Conservation (phyloP, 208 protist genomes). For the Endotrypanum monterogeii region DNA sequence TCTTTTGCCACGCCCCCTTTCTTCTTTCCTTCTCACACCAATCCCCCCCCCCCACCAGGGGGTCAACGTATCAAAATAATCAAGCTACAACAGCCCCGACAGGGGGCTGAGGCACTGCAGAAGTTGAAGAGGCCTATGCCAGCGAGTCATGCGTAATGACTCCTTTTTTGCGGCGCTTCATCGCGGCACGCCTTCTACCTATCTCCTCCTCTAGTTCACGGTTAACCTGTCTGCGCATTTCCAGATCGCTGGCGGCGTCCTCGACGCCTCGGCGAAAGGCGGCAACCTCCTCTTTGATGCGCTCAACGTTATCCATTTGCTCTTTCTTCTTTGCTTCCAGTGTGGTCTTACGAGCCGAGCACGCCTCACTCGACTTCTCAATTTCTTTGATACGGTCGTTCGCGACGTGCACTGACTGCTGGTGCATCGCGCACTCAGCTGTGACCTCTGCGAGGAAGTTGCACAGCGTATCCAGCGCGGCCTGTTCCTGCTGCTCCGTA, state of each 20-base stretch:
- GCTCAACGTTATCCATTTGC: slow-evolving; percentile 69
- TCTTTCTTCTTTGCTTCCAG: slow-evolving; percentile 51
- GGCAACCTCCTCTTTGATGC: slow-evolving; percentile 47
- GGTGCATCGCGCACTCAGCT: slow-evolving; percentile 10
- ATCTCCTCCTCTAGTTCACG: slow-evolving; percentile 48
- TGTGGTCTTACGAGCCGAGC: slow-evolving; percentile 22
- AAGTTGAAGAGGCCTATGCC: neutral
- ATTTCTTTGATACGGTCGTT: slow-evolving; percentile 22
- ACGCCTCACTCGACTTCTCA: slow-evolving; percentile 28
- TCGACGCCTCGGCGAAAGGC: slow-evolving; percentile 30
- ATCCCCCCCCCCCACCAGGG: neutral
- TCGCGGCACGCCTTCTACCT: slow-evolving; percentile 10
- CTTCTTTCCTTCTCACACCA: neutral
- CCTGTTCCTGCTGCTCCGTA: slow-evolving; percentile 23
- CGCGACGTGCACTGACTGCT: slow-evolving; percentile 10
- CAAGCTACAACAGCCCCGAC: no score
- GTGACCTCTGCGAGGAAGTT: slow-evolving; percentile 11
- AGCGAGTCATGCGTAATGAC: neutral
- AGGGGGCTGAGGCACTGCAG: neutral
- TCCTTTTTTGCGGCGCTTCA: slow-evolving; percentile 19
- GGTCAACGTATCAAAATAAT: neutral
- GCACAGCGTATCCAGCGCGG: slow-evolving; percentile 12
- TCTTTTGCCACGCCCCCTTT: no score
- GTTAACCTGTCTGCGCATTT: slow-evolving; percentile 37
- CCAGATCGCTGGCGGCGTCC: slow-evolving; percentile 33